A percentile compares a stretch with the other conserved stretches of the same genome.
phyloP scores from a whole-genome alignment of 2,329 filamentous ascomycete genomes.

The Tothia fuscella region DNA sequence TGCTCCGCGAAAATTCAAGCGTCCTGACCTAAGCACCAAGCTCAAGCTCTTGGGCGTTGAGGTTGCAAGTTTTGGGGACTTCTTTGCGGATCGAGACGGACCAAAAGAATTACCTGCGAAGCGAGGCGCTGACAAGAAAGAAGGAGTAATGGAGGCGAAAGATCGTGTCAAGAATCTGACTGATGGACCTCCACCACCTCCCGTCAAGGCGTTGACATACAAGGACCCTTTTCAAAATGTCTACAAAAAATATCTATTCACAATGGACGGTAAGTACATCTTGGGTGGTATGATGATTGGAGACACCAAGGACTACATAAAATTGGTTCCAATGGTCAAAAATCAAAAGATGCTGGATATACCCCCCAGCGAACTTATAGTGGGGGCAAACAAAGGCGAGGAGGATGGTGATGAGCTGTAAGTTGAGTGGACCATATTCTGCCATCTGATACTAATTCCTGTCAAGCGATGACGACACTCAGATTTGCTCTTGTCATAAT shows the following conservation, averaged over 20 bases:
- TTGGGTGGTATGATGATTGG: constrained; percentile 98
- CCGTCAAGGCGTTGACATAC: constrained; percentile 76
- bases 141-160: constrained; percentile 24
- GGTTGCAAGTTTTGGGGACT: constrained; percentile 87
- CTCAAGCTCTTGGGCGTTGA: constrained; percentile 82
- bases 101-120: constrained; percentile 60
- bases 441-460: background rate
- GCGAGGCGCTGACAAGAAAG: constrained; percentile 34
- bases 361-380: constrained; percentile 69
- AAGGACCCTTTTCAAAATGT: constrained; percentile 78
- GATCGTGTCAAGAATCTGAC: constrained; percentile 41
- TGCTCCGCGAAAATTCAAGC: constrained; percentile 57
- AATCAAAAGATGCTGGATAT: constrained; percentile 67
- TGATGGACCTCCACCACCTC: constrained; percentile 42
- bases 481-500: constrained; percentile 90
- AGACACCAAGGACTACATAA: constrained; percentile 82
- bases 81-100: constrained; percentile 79
- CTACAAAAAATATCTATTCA: constrained; percentile 92
- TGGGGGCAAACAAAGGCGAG: constrained; percentile 62
- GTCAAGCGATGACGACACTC: constrained; percentile 67
- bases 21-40: constrained; percentile 82
- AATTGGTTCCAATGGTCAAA: constrained; percentile 78
- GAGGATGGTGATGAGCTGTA: constrained; percentile 56
- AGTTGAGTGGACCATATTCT: background rate
- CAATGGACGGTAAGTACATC: constrained; percentile 76